These are phyloP conservation scores for Cryoendolithus antarcticus DNA, from an alignment of 2,329 filamentous ascomycete species.

Conservation along the genomic window DNA sequence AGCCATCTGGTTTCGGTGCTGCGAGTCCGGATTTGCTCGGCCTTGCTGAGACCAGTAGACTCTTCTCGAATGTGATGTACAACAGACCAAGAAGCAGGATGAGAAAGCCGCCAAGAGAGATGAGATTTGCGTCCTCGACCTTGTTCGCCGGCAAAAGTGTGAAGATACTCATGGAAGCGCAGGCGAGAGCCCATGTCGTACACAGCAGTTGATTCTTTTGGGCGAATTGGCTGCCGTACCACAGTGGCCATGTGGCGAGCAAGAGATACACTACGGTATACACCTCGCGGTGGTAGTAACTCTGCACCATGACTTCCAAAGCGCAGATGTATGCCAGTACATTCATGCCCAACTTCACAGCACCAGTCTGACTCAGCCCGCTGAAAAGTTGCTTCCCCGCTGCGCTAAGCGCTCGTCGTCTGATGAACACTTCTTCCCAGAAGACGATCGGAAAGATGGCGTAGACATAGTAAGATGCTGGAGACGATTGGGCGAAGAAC, in stretches of 20 bases:
- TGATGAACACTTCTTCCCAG: conserved; percentile 89
- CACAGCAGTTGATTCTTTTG: conserved; percentile 51
- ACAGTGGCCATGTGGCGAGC: conserved; percentile 63
- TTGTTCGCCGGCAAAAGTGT: conserved; percentile 83
- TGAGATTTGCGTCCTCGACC: conserved; percentile 59
- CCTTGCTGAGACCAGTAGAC: conserved; percentile 34
- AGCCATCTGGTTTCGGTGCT: conserved; percentile 25
- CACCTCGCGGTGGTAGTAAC: conserved; percentile 82
- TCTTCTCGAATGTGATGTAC: conserved; percentile 71
- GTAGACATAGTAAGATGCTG: conserved; percentile 78
- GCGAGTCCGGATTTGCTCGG: conserved; percentile 19
- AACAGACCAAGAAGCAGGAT: conserved; percentile 66
- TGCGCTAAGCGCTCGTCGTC: conserved; percentile 54
- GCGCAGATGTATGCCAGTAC: conserved; percentile 56
- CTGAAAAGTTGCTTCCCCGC: conserved; percentile 58
- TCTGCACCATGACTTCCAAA: conserved; percentile 69
- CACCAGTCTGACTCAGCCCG: conserved; percentile 47
- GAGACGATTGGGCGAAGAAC: conserved; percentile 67
- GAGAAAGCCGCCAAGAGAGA: conserved; percentile 61
- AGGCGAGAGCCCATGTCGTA: conserved; percentile 62
- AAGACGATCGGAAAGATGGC: conserved; percentile 85
- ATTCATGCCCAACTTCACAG: conserved; percentile 51
- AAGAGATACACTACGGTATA: conserved; percentile 69
- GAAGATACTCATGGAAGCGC: conserved; percentile 75
- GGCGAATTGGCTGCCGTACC: conserved; percentile 64